phyloP scores from a whole-genome alignment of 495 filamentous ascomycete genomes.

The Choiromyces venosus region DNA sequence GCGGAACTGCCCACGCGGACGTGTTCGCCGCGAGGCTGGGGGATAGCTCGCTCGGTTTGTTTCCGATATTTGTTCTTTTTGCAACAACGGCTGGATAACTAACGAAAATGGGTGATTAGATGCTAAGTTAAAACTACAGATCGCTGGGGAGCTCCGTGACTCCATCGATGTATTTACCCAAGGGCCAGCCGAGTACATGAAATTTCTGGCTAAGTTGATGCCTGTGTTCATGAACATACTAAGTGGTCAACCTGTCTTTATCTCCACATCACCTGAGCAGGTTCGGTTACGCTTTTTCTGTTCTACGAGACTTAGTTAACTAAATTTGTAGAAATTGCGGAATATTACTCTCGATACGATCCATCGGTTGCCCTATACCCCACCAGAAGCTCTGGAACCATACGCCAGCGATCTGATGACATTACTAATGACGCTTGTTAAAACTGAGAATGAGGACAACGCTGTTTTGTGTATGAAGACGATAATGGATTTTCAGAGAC shows the following conservation, averaged over 20 bases:
- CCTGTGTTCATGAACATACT: constrained; percentile 84
- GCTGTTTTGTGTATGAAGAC: constrained; percentile 96
- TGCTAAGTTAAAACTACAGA: constrained; percentile 56
- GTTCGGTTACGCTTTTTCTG: constrained; percentile 44
- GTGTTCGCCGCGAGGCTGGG: constrained; percentile 57
- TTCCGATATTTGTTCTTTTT: not conserved
- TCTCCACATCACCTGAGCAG: constrained; percentile 79
- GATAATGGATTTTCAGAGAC: constrained; percentile 89
- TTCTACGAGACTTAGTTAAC: constrained; percentile 13
- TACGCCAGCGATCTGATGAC: constrained; percentile 83
- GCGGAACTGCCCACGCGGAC: constrained; percentile 44
- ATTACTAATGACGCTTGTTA: constrained; percentile 77
- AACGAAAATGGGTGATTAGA: constrained; percentile 47
- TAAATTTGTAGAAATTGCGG: constrained; percentile 64
- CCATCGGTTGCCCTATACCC: constrained; percentile 78
- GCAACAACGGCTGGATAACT: not conserved
- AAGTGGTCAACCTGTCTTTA: constrained; percentile 81
- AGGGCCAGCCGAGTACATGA: constrained; percentile 52
- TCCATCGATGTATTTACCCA: constrained; percentile 58
- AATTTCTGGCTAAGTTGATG: constrained; percentile 78
- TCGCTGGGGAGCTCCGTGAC: constrained; percentile 66
- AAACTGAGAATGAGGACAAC: constrained; percentile 95
- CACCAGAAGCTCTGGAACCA: constrained; percentile 73
- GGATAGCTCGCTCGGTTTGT: constrained; percentile 56
- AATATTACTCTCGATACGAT: constrained; percentile 91